Percentiles rank a stretch among this genome's conserved stretches.
Evolutionary conservation across 2,329 filamentous ascomycete genomes (phyloP).

Genomic region (Aaosphaeria arxii): DNA sequence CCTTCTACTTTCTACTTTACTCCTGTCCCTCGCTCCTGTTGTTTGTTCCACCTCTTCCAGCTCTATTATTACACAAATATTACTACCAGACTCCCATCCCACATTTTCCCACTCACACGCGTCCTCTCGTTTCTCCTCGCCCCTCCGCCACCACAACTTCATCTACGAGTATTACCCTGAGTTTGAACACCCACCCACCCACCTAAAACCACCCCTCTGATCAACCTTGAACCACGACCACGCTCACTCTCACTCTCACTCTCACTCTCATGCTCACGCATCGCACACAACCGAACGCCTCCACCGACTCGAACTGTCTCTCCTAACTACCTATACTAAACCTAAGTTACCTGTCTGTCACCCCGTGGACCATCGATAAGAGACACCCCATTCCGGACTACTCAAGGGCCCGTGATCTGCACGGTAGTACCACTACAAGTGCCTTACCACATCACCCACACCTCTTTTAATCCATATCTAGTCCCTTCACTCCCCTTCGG

Average conservation of each 20-base stretch:
- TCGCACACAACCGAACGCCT: no score
- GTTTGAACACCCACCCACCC: background rate
- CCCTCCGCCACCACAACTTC: background rate
- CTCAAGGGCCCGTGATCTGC: conserved; percentile 1
- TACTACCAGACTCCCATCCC: background rate
- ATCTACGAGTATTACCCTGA: no score
- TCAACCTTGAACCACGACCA: background rate
- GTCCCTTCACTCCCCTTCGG: background rate
- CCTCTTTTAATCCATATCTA: conserved; percentile 4
- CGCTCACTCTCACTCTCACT: background rate
- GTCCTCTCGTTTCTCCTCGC: background rate
- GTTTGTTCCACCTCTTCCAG: background rate
- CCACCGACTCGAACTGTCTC: no score
- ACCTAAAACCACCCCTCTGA: background rate
- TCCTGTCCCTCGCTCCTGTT: background rate
- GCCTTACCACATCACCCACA: no score
- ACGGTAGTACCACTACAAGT: background rate
- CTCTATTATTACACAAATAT: no score
- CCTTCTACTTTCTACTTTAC: background rate
- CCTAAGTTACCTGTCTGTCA: background rate
- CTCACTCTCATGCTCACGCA: no score
- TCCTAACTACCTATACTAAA: no score
- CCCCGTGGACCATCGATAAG: conserved; percentile 1
- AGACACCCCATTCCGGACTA: background rate
- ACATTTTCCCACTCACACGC: background rate